Evolutionary conservation across 805 yeast genomes (phyloP).

Genomic region (Kuraishia borneana): DNA sequence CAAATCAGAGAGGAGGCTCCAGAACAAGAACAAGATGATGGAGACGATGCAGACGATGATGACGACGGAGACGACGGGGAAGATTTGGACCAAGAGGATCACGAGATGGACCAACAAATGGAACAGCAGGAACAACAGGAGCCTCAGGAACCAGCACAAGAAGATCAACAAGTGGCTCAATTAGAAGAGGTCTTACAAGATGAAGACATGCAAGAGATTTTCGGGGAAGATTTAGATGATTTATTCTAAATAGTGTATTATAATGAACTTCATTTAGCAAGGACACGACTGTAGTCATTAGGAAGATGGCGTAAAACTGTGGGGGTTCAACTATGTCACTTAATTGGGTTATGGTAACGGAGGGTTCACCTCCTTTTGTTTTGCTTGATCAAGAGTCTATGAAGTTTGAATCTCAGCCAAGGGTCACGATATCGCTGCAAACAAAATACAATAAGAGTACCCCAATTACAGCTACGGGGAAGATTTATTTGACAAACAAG

Average conservation of each 20-base stretch:
- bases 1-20: slow-evolving; percentile 36
- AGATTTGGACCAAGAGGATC: slow-evolving; percentile 5
- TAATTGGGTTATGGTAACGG: slow-evolving; percentile 16
- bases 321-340: slow-evolving; percentile 15
- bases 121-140: slow-evolving; percentile 17
- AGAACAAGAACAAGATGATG: slow-evolving; percentile 7
- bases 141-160: slow-evolving; percentile 15
- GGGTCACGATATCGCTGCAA: slow-evolving; percentile 6
- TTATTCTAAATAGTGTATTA: slow-evolving; percentile 3
- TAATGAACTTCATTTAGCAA: no score
- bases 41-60: slow-evolving; percentile 7
- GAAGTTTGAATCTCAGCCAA: slow-evolving; percentile 8
- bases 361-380: slow-evolving; percentile 11
- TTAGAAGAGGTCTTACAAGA: slow-evolving; percentile 12
- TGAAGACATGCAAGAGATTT: slow-evolving; percentile 9
- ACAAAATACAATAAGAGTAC: slow-evolving; percentile 6
- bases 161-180: slow-evolving; percentile 14
- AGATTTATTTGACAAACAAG: slow-evolving; percentile 27
- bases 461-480: slow-evolving; percentile 18
- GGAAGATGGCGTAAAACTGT: slow-evolving; percentile 13
- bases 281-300: not conserved
- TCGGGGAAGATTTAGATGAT: slow-evolving; percentile 12
- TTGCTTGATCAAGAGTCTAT: slow-evolving; percentile 14
- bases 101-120: slow-evolving; percentile 8
- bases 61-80: slow-evolving; percentile 8